These are phyloP conservation scores for Beauveria asiatica DNA, from an alignment of 2,329 filamentous ascomycete species.

Conservation along the genomic window DNA sequence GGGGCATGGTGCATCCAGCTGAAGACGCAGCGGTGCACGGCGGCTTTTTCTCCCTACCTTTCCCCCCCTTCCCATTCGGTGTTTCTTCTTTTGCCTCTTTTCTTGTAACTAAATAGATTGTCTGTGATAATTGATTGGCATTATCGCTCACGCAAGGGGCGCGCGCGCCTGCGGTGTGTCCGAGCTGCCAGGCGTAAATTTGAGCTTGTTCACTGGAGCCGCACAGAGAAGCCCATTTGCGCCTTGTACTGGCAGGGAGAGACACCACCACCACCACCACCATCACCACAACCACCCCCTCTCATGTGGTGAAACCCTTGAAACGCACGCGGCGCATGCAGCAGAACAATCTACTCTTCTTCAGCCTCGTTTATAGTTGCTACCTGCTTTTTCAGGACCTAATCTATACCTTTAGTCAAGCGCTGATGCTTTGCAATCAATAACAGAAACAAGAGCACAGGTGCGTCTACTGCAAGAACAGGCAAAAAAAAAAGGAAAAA, in stretches of 20 bases:
- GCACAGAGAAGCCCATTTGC: not conserved
- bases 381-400: no score
- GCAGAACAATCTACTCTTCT: not conserved
- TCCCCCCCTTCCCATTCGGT: no score
- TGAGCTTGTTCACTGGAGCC: conserved; percentile 7
- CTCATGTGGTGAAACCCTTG: conserved; percentile 1
- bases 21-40: not conserved
- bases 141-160: not conserved
- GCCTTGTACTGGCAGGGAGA: not conserved
- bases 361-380: not conserved
- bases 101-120: no score
- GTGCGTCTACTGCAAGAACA: no score
- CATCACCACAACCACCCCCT: not conserved
- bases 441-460: not conserved
- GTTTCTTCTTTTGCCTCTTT: no score
- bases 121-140: not conserved
- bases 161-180: not conserved
- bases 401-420: not conserved
- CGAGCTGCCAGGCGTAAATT: conserved; percentile 2
- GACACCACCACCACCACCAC: not conserved
- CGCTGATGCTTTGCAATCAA: not conserved
- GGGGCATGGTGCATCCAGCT: not conserved
- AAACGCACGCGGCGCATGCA: not conserved
- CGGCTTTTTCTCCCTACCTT: not conserved
- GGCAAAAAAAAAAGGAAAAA: no score